Conservation (phyloP, 805 yeast genomes). For the Wickerhamiella hasegawae region DNA sequence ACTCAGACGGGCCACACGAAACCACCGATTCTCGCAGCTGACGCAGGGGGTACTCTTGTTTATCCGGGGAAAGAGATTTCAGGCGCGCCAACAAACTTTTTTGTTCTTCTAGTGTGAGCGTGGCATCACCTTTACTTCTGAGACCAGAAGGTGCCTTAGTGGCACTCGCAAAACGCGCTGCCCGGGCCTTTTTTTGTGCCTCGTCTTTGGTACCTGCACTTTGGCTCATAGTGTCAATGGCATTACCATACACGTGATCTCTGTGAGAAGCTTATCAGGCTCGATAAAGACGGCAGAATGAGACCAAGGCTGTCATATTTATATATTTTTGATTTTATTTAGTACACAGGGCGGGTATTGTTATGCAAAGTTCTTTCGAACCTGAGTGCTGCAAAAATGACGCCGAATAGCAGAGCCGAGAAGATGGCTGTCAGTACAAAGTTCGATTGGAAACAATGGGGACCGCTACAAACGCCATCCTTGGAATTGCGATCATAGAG, state of each 20-base stretch:
- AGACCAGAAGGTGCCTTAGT: too few relatives aligned
- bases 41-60: background rate
- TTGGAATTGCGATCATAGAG: constrained; percentile 36
- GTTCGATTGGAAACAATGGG: constrained; percentile 10
- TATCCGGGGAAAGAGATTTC: background rate
- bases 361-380: background rate
- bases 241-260: too few relatives aligned
- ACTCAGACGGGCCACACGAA: background rate
- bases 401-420: constrained; percentile 3
- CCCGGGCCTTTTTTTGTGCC: too few relatives aligned
- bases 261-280: too few relatives aligned
- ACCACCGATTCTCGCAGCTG: background rate
- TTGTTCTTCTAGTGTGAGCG: background rate
- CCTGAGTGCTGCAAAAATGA: constrained; percentile 1
- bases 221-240: too few relatives aligned
- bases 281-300: too few relatives aligned
- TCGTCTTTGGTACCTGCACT: too few relatives aligned
- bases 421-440: constrained; percentile 9
- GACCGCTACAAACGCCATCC: constrained; percentile 11
- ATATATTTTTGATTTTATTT: too few relatives aligned
- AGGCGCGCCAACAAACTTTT: background rate
- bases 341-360: background rate
- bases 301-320: too few relatives aligned
- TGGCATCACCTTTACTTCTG: background rate
- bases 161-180: too few relatives aligned